Percentiles rank a stretch among this genome's conserved stretches.
Evolutionary conservation across 495 filamentous ascomycete genomes (phyloP).

Genomic region (Aspergillus conjunctus): DNA sequence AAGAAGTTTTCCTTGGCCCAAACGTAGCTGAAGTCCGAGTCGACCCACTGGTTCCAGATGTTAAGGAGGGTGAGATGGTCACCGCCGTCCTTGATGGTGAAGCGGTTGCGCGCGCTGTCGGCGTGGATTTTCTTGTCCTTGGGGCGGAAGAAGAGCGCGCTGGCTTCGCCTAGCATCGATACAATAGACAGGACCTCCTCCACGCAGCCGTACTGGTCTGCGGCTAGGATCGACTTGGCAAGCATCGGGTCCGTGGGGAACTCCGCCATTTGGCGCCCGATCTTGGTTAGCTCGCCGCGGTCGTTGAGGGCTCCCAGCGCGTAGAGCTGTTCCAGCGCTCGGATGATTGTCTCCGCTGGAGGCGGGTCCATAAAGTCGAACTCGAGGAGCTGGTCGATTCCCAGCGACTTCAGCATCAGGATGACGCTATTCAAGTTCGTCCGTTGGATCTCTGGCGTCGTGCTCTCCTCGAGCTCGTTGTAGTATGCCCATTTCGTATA

Average conservation of each 20-base stretch:
- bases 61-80: constrained; percentile 92
- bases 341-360: constrained; percentile 86
- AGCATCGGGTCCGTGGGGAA: constrained; percentile 95
- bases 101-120: constrained; percentile 86
- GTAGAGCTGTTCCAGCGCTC: constrained; percentile 89
- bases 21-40: constrained; percentile 83
- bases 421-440: constrained; percentile 85
- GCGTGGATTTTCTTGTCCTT: constrained; percentile 98
- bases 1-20: constrained; percentile 96
- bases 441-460: constrained; percentile 92
- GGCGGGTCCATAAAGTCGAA: constrained; percentile 98
- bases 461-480: constrained; percentile 91
- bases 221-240: constrained; percentile 87
- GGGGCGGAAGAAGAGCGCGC: constrained; percentile 89
- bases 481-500: constrained; percentile 95
- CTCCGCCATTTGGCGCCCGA: constrained; percentile 94
- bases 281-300: constrained; percentile 85
- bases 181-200: constrained; percentile 95
- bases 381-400: constrained; percentile 89
- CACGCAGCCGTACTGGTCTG: constrained; percentile 85
- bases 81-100: constrained; percentile 90
- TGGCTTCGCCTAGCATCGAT: constrained; percentile 88
- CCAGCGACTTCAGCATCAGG: constrained; percentile 83
- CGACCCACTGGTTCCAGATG: constrained; percentile 97
- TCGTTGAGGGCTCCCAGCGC: constrained; percentile 89